Percentiles rank a stretch among this genome's conserved stretches.
Evolutionary conservation across 257 asterid genomes (phyloP).

Genomic region (Rauvolfia tetraphylla): DNA sequence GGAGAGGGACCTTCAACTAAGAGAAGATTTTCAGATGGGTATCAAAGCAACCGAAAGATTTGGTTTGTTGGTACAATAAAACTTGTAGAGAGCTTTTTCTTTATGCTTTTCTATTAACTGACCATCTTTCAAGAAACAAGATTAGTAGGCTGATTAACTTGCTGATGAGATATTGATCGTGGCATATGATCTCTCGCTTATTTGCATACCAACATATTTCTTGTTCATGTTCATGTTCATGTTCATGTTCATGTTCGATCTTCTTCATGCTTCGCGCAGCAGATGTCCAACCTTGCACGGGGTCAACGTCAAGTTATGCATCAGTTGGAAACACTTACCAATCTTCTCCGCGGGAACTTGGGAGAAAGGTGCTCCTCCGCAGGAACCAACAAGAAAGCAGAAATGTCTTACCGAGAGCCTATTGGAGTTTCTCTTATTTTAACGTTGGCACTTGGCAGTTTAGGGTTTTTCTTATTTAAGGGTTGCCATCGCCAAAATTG

Average conservation of each 20-base stretch:
- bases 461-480: constrained; percentile 36
- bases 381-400: constrained; percentile 18
- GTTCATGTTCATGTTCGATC: background rate
- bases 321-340: constrained; percentile 69
- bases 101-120: background rate
- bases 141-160: too few species aligned
- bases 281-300: constrained; percentile 63
- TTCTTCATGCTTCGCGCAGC: constrained; percentile 10
- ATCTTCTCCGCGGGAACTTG: constrained; percentile 37
- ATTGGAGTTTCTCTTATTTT: constrained; percentile 23
- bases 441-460: constrained; percentile 32
- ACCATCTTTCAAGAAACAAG: background rate
- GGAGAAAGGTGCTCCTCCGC: constrained; percentile 23
- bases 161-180: background rate
- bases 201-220: background rate
- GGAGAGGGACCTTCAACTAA: too few species aligned
- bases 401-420: constrained; percentile 18
- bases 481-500: constrained; percentile 22
- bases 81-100: background rate
- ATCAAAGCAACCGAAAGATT: too few species aligned
- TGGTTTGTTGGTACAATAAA: too few species aligned
- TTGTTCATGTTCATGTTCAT: too few species aligned
- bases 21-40: too few species aligned
- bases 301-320: constrained; percentile 83
- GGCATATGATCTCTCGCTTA: background rate